These are phyloP conservation scores for Termitomyces bulborhizus DNA, from an alignment of 768 basidiomycete species.

Conservation along the genomic window DNA sequence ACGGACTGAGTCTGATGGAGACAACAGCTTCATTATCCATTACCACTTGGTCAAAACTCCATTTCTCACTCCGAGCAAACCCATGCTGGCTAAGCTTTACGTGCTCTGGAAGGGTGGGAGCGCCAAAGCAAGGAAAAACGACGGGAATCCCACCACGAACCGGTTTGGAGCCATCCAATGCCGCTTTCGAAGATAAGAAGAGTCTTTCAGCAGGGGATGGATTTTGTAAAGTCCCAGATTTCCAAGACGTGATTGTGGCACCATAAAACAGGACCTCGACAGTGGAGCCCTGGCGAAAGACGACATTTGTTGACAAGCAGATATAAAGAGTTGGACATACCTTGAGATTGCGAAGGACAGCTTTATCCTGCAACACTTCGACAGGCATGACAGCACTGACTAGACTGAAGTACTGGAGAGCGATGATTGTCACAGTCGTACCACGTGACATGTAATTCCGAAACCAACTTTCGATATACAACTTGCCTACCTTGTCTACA, in stretches of 20 bases:
- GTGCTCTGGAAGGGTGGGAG: conserved; percentile 73
- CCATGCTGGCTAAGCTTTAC: conserved; percentile 78
- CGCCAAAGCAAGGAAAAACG: conserved; percentile 87
- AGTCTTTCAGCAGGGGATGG: conserved; percentile 54
- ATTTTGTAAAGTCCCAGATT: conserved; percentile 33
- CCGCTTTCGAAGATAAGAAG: conserved; percentile 77
- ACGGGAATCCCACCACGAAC: conserved; percentile 51
- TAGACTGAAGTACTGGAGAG: neutral
- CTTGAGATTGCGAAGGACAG: conserved; percentile 59
- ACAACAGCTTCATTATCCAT: conserved; percentile 67
- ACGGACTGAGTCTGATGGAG: conserved; percentile 73
- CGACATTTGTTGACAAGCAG: neutral
- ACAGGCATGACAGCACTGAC: conserved; percentile 43
- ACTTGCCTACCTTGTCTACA: too few species aligned
- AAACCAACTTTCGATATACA: neutral
- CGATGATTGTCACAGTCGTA: neutral
- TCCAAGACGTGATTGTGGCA: conserved; percentile 88
- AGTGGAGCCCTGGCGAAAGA: conserved; percentile 48
- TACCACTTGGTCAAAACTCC: conserved; percentile 61
- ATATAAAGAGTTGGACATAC: conserved; percentile 23
- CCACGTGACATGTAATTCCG: neutral
- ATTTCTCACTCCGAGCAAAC: conserved; percentile 74
- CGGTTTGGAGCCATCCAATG: conserved; percentile 76
- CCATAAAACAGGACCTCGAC: conserved; percentile 71
- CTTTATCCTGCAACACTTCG: conserved; percentile 32